Evolutionary conservation across 768 basidiomycete genomes (phyloP), one percentile per base, ranked within the genome.

Genomic region (Suillus variegatus): DNA sequence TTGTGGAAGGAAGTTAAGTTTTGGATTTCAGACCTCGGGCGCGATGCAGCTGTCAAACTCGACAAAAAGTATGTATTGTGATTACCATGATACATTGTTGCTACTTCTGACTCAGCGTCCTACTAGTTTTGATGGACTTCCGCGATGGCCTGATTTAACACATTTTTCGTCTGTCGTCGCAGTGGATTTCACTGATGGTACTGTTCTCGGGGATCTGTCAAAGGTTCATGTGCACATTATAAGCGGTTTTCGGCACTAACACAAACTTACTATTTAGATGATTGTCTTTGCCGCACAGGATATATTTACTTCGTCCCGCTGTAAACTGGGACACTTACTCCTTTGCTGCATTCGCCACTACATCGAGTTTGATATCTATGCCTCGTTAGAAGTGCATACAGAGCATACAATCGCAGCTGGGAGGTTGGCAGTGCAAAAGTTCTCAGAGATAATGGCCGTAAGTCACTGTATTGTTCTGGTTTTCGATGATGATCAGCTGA

Each of bases 151-250:
- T 9, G 72, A 68, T n/a, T 55, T 82, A 8, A 76, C 75, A 38
- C 79, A 79, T 60, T 80, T 81, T 55, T 20, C 61, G 0, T n/a
- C 69, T 3, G 61, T 77, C 18, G 64, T 71, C 28, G 65, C 67
- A 10, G 67, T 75, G 4, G 57, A 72, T 22, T 80, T 78, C 70
- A 69, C 71, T 25, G 79, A 81, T 69, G 77, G 73, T 4, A 63
- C 66, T 9, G 80, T 80, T 64, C 74, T 71, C 52, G 77, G 77
- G 60, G 77, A 81, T 65, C 70, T 81, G 13, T 69, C 72, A 16
- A 80, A 77, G 73, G 79, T 80, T 65, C 40, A 25, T 47, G 0
- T 35, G 49, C 25, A 32, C 61, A 13, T n/a, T 63, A 9, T 25
- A 41, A 9, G 20, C 14, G 22, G 25, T 25, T 49, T 49, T 13